These are phyloP conservation scores for Euptelea pleiosperma DNA, from an alignment of 164 flowering plant species.

Conservation along the genomic window DNA sequence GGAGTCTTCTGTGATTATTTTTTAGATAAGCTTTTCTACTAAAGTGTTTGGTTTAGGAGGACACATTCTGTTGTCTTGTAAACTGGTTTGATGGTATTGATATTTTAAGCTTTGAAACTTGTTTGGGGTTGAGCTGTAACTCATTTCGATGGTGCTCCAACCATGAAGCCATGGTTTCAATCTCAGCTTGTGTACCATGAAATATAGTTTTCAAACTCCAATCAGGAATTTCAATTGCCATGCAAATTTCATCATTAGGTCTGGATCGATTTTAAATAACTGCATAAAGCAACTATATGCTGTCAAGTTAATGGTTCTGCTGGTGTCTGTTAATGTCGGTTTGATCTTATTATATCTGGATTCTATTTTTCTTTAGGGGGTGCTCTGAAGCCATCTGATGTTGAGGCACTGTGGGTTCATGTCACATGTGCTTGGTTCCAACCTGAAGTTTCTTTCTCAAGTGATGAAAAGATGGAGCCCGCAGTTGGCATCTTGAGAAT, in stretches of 20 bases:
- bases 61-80: not conserved
- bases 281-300: not conserved
- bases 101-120: not conserved
- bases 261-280: not conserved
- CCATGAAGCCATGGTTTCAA: not conserved
- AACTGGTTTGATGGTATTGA: too few species aligned
- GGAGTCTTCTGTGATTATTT: not conserved
- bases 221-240: not conserved
- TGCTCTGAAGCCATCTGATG: conserved; percentile 94
- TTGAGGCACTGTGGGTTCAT: conserved; percentile 90
- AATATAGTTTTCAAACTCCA: not conserved
- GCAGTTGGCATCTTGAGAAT: conserved; percentile 86
- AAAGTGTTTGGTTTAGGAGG: not conserved
- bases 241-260: not conserved
- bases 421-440: conserved; percentile 99
- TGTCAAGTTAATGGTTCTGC: not conserved
- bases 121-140: not conserved
- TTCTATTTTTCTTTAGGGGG: conserved; percentile 59
- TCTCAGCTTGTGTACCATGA: too few species aligned
- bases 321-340: not conserved
- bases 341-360: not conserved
- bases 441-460: conserved; percentile 85
- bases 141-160: not conserved
- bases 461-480: conserved; percentile 96
- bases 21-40: not conserved